Percentiles rank a stretch among this genome's conserved stretches.
Conservation (phyloP, 169 alveolate species). For the Plasmodium malariae region DNA sequence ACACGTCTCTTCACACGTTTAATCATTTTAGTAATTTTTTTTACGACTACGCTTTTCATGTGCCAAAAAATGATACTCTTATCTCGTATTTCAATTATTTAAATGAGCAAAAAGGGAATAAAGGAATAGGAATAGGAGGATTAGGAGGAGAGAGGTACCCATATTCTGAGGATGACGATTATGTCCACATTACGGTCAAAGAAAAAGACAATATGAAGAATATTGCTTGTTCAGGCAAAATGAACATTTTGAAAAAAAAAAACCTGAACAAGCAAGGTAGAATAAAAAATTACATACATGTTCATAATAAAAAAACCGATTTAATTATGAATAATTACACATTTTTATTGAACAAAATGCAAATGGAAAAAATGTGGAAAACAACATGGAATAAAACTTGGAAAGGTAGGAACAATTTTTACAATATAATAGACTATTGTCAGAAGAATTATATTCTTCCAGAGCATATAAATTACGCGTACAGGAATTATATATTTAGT, state of each 20-base stretch:
- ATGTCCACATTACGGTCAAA: not conserved
- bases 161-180: too few species aligned
- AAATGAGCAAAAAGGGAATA: not conserved
- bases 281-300: not conserved
- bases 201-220: not conserved
- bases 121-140: not conserved
- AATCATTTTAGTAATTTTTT: slow-evolving; percentile 13
- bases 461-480: slow-evolving; percentile 23
- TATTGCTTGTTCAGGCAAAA: not conserved
- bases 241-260: not conserved
- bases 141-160: not conserved
- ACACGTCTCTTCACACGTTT: slow-evolving; percentile 15
- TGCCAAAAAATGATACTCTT: not conserved
- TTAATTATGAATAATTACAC: not conserved
- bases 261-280: not conserved
- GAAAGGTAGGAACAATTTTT: not conserved
- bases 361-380: slow-evolving; percentile 22
- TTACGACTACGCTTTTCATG: not conserved
- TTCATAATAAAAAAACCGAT: not conserved
- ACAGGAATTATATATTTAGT: slow-evolving; percentile 44
- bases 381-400: not conserved
- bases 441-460: slow-evolving; percentile 16
- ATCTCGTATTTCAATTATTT: slow-evolving; percentile 11
- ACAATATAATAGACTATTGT: slow-evolving; percentile 41
- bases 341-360: slow-evolving; percentile 1